Evolutionary conservation across 768 basidiomycete genomes (phyloP).

Genomic region (Kwoniella heveanensis): DNA sequence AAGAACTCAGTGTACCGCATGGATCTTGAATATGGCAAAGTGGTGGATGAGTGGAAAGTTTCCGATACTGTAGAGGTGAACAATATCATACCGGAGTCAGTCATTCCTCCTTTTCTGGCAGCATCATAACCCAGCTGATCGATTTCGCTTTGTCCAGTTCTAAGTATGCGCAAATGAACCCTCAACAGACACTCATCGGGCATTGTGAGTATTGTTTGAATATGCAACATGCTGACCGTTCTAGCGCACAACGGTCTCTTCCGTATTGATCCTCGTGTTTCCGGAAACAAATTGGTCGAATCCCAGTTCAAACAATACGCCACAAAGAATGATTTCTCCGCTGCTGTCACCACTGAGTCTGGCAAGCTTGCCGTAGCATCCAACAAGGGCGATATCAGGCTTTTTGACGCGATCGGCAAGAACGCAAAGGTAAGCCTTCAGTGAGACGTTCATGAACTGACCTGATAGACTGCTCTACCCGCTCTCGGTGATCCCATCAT

Average conservation of each 20-base stretch:
- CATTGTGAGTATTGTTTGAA: constrained; percentile 46
- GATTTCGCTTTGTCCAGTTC: constrained; percentile 52
- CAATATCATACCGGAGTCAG: constrained; percentile 79
- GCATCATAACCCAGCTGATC: constrained; percentile 11
- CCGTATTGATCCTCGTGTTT: constrained; percentile 93
- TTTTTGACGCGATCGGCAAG: constrained; percentile 96
- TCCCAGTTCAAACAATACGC: constrained; percentile 94
- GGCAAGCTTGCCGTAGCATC: constrained; percentile 92
- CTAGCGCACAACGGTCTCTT: constrained; percentile 90
- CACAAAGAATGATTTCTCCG: constrained; percentile 92
- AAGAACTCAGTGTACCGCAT: constrained; percentile 81
- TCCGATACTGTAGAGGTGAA: constrained; percentile 82
- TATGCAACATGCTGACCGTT: constrained; percentile 3
- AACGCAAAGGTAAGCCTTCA: constrained; percentile 70
- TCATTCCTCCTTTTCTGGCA: neutral
- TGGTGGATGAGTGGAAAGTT: constrained; percentile 99
- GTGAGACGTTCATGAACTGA: neutral
- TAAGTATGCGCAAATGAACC: constrained; percentile 92
- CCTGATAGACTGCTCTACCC: constrained; percentile 74
- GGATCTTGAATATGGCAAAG: constrained; percentile 89
- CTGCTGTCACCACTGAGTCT: constrained; percentile 79
- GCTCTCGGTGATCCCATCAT: constrained; percentile 92
- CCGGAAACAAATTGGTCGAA: constrained; percentile 89
- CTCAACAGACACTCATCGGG: constrained; percentile 89
- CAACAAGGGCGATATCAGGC: constrained; percentile 91